phyloP scores from a whole-genome alignment of 176 grass and related monocot species.

The Pharus latifolius region DNA sequence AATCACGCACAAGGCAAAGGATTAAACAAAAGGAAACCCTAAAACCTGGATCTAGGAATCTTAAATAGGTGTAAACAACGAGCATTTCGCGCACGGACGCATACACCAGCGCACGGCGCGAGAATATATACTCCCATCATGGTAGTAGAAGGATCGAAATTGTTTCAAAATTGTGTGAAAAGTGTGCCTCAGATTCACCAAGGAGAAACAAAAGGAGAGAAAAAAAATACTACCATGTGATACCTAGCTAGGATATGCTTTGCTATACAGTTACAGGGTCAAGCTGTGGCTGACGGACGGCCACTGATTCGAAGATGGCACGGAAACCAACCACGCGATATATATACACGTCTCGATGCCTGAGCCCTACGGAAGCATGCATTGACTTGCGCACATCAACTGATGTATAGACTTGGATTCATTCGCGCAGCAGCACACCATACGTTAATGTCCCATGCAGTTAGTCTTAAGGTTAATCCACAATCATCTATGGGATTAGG shows the following conservation, averaged over 20 bases:
- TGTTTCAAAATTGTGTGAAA: neutral
- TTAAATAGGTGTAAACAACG: no score
- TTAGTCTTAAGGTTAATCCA: no score
- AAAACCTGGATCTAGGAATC: conserved; percentile 26
- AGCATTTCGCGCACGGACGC: neutral
- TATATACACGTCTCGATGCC: neutral
- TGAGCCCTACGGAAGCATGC: neutral
- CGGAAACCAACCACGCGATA: neutral
- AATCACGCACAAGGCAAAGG: neutral
- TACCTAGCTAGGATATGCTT: neutral
- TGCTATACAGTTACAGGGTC: neutral
- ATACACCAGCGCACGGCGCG: neutral
- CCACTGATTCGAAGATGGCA: neutral
- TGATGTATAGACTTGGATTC: neutral
- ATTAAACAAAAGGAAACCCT: neutral
- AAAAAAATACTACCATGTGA: neutral
- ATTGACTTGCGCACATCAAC: conserved; percentile 21
- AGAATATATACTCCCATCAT: no score
- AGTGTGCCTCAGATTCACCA: no score
- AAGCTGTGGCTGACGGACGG: neutral
- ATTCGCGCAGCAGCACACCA: neutral
- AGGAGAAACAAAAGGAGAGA: no score
- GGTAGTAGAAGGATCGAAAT: conserved; percentile 13
- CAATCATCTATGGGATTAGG: no score
- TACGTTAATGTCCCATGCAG: neutral